phyloP scores from a whole-genome alignment of 306 rosid genomes.

The Trifolium fragiferum region DNA sequence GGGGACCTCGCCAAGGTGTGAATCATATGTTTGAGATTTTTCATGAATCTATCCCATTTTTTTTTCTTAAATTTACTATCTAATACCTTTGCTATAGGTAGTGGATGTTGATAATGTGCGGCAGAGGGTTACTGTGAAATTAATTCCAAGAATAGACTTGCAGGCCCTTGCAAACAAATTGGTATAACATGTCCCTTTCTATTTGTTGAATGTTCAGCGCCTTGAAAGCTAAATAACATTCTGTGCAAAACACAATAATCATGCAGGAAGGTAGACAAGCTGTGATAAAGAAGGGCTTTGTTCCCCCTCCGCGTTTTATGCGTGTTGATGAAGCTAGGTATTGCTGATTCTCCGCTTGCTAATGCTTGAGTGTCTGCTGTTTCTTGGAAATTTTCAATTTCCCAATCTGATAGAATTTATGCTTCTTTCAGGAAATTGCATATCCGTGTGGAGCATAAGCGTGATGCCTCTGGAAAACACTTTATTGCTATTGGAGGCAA shows the following conservation, averaged over 20 bases:
- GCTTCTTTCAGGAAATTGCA: conserved; percentile 75
- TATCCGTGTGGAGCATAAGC: conserved; percentile 88
- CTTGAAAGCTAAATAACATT: conserved; percentile 6
- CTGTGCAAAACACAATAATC: conserved; percentile 32
- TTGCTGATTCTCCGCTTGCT: conserved; percentile 13
- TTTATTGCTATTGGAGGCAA: conserved; percentile 87
- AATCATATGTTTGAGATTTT: conserved; percentile 9
- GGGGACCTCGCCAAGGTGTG: conserved; percentile 93
- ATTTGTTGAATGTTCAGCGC: conserved; percentile 6
- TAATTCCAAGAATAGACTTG: conserved; percentile 93
- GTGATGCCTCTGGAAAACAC: conserved; percentile 87
- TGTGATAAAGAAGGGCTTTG: conserved; percentile 88
- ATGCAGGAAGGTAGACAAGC: conserved; percentile 96
- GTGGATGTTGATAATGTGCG: conserved; percentile 93
- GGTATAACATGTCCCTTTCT: conserved; percentile 53
- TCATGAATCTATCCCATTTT: background rate
- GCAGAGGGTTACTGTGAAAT: conserved; percentile 89
- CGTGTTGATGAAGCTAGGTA: conserved; percentile 96
- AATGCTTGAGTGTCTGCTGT: conserved; percentile 16
- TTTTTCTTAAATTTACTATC: conserved; percentile 33
- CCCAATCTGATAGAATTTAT: conserved; percentile 31
- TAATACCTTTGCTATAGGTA: conserved; percentile 61
- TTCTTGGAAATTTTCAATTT: conserved; percentile 32
- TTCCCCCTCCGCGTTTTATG: conserved; percentile 97
- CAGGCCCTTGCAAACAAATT: conserved; percentile 94